A percentile compares a stretch with the other conserved stretches of the same genome.
These are phyloP conservation scores for Pseudogymnoascus destructans DNA, from an alignment of 2,329 filamentous ascomycete species.

Conservation along the genomic window DNA sequence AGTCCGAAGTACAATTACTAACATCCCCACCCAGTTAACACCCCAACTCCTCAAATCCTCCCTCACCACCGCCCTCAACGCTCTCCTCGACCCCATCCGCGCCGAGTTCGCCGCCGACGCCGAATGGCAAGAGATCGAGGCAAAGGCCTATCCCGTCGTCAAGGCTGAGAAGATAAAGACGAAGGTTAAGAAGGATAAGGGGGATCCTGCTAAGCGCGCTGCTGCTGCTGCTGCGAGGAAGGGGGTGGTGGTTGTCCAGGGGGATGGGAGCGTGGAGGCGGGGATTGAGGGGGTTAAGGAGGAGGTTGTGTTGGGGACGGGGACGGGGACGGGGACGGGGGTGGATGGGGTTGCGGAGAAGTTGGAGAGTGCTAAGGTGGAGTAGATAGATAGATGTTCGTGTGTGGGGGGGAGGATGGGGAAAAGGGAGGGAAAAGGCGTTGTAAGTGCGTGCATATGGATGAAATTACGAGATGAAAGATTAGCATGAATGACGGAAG, in stretches of 20 bases:
- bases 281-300: neutral
- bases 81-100: slow-evolving; percentile 66
- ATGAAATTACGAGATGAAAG: neutral
- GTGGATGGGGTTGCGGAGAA: neutral
- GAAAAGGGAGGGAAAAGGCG: neutral
- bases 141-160: slow-evolving; percentile 69
- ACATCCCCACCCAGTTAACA: slow-evolving; percentile 44
- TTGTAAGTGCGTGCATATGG: neutral
- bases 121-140: slow-evolving; percentile 69
- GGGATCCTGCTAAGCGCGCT: slow-evolving; percentile 23
- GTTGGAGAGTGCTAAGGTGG: neutral
- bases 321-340: too few species aligned
- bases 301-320: neutral
- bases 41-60: slow-evolving; percentile 84
- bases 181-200: slow-evolving; percentile 47
- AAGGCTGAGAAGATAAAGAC: slow-evolving; percentile 52
- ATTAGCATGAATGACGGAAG: slow-evolving; percentile 1
- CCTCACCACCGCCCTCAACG: slow-evolving; percentile 57
- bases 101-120: slow-evolving; percentile 53
- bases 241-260: slow-evolving; percentile 19
- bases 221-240: slow-evolving; percentile 19
- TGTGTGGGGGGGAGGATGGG: neutral
- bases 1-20: slow-evolving; percentile 1
- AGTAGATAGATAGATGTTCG: neutral
- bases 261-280: slow-evolving; percentile 22